Conservation (phyloP, 2,329 filamentous ascomycete species). For the Microdochium paspali region DNA sequence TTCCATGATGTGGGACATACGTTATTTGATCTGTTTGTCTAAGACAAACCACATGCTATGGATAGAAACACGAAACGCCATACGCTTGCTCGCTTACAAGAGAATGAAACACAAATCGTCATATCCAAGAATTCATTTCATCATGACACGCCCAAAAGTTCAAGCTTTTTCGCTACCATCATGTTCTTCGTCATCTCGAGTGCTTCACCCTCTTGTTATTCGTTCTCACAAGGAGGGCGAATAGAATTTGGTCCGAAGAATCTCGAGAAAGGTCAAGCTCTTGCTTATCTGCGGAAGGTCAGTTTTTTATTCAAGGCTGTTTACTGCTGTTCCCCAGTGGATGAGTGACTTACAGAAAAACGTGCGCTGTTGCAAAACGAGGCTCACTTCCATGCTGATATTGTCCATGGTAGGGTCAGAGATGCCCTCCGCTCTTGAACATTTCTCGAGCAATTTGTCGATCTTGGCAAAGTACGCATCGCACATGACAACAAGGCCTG, state of each 20-base stretch:
- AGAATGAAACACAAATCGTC: background rate
- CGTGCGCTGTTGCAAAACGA: background rate
- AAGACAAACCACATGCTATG: background rate
- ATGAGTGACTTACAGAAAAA: background rate
- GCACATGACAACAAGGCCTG: slow-evolving; percentile 16
- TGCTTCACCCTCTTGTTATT: background rate
- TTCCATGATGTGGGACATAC: too few species aligned
- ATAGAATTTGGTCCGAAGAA: background rate
- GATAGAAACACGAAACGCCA: background rate
- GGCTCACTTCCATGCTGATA: background rate
- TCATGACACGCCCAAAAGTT: background rate
- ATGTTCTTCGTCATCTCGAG: background rate
- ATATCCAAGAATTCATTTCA: background rate
- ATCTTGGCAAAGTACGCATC: slow-evolving; percentile 17
- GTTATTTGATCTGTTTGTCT: too few species aligned
- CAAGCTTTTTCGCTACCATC: too few species aligned
- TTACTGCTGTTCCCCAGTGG: too few species aligned
- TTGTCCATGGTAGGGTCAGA: slow-evolving; percentile 3
- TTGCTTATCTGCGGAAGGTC: background rate
- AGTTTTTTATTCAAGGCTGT: too few species aligned
- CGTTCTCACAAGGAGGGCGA: background rate
- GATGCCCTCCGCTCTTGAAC: slow-evolving; percentile 6
- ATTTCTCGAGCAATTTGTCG: slow-evolving; percentile 8
- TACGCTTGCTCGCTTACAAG: background rate
- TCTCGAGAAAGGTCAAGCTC: background rate